Conservation (phyloP, 164 flowering plant genomes). For the Aristolochia contorta region DNA sequence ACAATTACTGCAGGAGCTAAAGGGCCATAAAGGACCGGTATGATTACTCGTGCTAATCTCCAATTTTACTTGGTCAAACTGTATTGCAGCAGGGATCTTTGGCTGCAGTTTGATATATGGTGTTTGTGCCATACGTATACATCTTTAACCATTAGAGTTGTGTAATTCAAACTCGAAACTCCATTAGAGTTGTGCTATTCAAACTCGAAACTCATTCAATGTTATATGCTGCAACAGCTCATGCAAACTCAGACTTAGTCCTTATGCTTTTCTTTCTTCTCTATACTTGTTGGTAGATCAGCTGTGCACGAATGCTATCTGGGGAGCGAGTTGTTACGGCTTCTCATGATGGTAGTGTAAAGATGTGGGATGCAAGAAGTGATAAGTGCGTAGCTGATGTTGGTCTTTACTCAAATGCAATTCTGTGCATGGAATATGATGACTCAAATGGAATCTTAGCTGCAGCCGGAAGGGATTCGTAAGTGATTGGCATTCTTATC, state of each 20-base stretch:
- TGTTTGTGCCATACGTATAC: neutral
- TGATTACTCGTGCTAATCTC: conserved; percentile 2
- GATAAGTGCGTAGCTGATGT: conserved; percentile 97
- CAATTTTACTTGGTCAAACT: neutral
- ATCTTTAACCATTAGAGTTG: no score
- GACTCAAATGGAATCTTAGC: conserved; percentile 94
- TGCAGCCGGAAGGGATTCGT: conserved; percentile 97
- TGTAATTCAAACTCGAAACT: no score
- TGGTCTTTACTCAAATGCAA: conserved; percentile 91
- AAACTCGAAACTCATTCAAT: no score
- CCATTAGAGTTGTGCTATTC: no score
- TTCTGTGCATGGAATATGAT: conserved; percentile 93
- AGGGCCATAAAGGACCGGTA: conserved; percentile 92
- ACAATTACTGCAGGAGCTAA: conserved; percentile 85
- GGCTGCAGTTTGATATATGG: neutral
- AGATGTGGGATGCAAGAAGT: conserved; percentile 99
- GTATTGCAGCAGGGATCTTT: neutral
- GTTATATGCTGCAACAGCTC: no score
- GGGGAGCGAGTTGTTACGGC: conserved; percentile 97
- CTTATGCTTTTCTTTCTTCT: neutral
- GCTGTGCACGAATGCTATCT: conserved; percentile 81
- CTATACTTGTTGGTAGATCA: conserved; percentile 33
- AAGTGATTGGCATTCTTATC: conserved; percentile 19
- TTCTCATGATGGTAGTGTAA: conserved; percentile 93
- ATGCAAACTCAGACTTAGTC: no score